A percentile compares a stretch with the other conserved stretches of the same genome.
Evolutionary conservation across 2,329 filamentous ascomycete genomes (phyloP).

Genomic region (Fonsecaea pedrosoi): DNA sequence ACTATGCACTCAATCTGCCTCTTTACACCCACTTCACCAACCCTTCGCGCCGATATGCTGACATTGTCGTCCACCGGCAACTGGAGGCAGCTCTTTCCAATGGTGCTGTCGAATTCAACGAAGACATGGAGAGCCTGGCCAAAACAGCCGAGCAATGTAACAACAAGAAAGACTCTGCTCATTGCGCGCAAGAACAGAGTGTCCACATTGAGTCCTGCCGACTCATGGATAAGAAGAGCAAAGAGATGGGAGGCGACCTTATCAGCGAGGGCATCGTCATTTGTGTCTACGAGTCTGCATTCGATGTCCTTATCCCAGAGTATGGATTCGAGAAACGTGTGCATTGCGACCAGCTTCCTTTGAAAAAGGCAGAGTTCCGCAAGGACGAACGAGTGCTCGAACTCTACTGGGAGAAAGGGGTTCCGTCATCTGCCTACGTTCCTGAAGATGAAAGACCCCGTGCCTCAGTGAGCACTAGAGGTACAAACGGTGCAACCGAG

Average conservation of each 20-base stretch:
- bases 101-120: slow-evolving; percentile 80
- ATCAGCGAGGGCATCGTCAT: slow-evolving; percentile 95
- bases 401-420: slow-evolving; percentile 99
- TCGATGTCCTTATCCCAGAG: slow-evolving; percentile 96
- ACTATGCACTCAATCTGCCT: slow-evolving; percentile 91
- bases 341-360: slow-evolving; percentile 94
- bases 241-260: slow-evolving; percentile 85
- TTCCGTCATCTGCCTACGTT: slow-evolving; percentile 92
- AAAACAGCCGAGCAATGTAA: slow-evolving; percentile 97
- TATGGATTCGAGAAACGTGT: slow-evolving; percentile 99
- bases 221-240: slow-evolving; percentile 88
- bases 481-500: slow-evolving; percentile 78
- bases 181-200: slow-evolving; percentile 97
- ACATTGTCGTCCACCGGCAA: slow-evolving; percentile 94
- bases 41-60: slow-evolving; percentile 91
- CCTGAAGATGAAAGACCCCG: slow-evolving; percentile 96
- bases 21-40: slow-evolving; percentile 98
- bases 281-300: slow-evolving; percentile 97
- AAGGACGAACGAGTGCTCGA: slow-evolving; percentile 95
- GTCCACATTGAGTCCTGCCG: slow-evolving; percentile 98
- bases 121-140: slow-evolving; percentile 84
- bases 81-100: slow-evolving; percentile 84
- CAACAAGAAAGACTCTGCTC: slow-evolving; percentile 98
- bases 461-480: slow-evolving; percentile 74
- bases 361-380: slow-evolving; percentile 98